A percentile compares a stretch with the other conserved stretches of the same genome.
Conservation (phyloP, 176 grass and related monocot genomes). For the Luzula sylvatica region DNA sequence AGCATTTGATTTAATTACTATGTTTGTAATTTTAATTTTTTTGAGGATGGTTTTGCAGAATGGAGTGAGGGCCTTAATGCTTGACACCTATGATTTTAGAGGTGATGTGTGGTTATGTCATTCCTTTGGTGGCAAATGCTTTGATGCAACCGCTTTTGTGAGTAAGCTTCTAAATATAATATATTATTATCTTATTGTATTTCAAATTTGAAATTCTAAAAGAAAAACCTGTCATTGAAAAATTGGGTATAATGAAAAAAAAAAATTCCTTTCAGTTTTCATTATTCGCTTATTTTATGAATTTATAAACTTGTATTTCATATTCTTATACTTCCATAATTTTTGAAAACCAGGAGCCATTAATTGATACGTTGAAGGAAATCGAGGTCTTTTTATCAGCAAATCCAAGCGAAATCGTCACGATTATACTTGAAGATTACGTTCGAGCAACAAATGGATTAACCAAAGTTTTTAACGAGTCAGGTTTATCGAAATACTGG, state of each 20-base stretch:
- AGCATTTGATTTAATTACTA: not conserved
- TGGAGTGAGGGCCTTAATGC: slow-evolving; percentile 77
- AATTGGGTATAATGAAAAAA: not conserved
- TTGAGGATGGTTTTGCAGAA: slow-evolving; percentile 31
- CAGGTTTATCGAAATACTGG: slow-evolving; percentile 72
- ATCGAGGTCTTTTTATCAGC: slow-evolving; percentile 62
- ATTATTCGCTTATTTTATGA: not conserved
- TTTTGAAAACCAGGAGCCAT: slow-evolving; percentile 45
- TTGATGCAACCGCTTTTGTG: slow-evolving; percentile 85
- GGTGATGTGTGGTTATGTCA: slow-evolving; percentile 88
- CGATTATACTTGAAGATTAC: slow-evolving; percentile 83
- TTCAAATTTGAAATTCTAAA: not conserved
- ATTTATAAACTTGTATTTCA: not conserved
- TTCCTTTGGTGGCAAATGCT: slow-evolving; percentile 67
- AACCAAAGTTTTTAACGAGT: slow-evolving; percentile 66
- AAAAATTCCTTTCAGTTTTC: too few species aligned
- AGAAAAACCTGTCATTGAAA: not conserved
- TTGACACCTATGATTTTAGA: slow-evolving; percentile 85
- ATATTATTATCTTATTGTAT: not conserved
- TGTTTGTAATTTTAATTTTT: too few species aligned
- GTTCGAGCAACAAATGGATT: slow-evolving; percentile 65
- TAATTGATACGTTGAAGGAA: slow-evolving; percentile 77
- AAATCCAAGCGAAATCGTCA: slow-evolving; percentile 87
- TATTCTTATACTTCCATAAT: not conserved
- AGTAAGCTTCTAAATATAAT: slow-evolving; percentile 22